Evolutionary conservation across 2,329 filamentous ascomycete species (phyloP).

Genomic region (Microascus cirrosus): DNA sequence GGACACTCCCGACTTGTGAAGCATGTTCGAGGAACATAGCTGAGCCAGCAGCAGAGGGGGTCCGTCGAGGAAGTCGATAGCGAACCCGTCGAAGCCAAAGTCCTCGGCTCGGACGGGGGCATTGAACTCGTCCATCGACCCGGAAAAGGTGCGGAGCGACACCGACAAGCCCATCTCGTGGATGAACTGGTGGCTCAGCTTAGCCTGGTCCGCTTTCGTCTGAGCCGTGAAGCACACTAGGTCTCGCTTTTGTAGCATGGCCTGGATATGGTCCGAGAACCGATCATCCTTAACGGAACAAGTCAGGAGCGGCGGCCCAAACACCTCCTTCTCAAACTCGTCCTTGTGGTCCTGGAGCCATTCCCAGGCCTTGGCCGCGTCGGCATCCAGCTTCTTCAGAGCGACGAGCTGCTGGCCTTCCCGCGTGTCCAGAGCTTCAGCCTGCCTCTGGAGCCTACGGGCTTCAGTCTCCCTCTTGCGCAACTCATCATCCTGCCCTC

Average conservation of each 20-base stretch:
- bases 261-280: constrained; percentile 47
- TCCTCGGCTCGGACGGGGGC: constrained; percentile 34
- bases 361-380: constrained; percentile 61
- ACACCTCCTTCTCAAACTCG: constrained; percentile 64
- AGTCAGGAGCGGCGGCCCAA: constrained; percentile 68
- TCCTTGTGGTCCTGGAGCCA: constrained; percentile 68
- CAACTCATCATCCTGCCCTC: constrained; percentile 24
- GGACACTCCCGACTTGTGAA: constrained; percentile 60
- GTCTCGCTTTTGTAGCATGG: constrained; percentile 37
- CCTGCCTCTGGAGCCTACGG: constrained; percentile 29
- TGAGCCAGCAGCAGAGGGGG: constrained; percentile 78
- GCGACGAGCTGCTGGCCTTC: constrained; percentile 62
- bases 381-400: constrained; percentile 46
- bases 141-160: constrained; percentile 53
- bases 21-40: constrained; percentile 62
- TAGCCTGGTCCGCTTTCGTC: constrained; percentile 61
- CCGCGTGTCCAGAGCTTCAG: constrained; percentile 57
- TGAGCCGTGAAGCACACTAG: constrained; percentile 67
- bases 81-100: constrained; percentile 68
- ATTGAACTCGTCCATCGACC: constrained; percentile 41
- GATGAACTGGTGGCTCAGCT: constrained; percentile 56
- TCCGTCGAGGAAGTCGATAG: constrained; percentile 67
- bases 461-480: neutral
- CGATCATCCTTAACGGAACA: constrained; percentile 67
- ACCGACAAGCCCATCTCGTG: constrained; percentile 56